Conservation (phyloP, 1,284 basidiomycete species). For the Mrakiaceae sp. region DNA sequence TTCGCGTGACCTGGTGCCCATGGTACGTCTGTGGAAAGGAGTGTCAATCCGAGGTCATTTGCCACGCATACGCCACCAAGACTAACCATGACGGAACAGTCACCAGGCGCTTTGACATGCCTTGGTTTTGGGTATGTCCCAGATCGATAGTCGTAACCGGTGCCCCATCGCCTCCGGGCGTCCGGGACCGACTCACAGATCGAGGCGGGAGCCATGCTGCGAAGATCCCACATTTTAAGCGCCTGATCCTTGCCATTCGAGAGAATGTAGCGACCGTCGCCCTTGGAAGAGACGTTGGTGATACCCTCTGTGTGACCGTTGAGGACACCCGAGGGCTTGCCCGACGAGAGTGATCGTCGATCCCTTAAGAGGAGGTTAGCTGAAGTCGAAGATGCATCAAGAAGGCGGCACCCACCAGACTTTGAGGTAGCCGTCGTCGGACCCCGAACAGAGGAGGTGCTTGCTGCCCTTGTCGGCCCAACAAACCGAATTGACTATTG, state of each 20-base stretch:
- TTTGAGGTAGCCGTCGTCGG: slow-evolving; percentile 88
- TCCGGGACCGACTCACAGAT: slow-evolving; percentile 52
- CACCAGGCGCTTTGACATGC: slow-evolving; percentile 57
- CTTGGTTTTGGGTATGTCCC: slow-evolving; percentile 55
- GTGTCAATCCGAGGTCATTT: not conserved
- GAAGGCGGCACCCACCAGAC: slow-evolving; percentile 59
- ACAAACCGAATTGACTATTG: slow-evolving; percentile 75
- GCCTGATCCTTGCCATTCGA: slow-evolving; percentile 98
- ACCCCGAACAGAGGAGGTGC: slow-evolving; percentile 86
- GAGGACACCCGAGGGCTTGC: slow-evolving; percentile 79
- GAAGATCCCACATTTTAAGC: slow-evolving; percentile 83
- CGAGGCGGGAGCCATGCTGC: slow-evolving; percentile 70
- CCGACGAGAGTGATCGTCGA: slow-evolving; percentile 68
- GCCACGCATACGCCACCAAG: not conserved
- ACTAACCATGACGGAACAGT: slow-evolving; percentile 74
- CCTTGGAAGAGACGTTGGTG: slow-evolving; percentile 71
- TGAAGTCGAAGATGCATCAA: not conserved
- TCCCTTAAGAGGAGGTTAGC: slow-evolving; percentile 48
- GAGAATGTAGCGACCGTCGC: slow-evolving; percentile 88
- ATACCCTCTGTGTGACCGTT: slow-evolving; percentile 93
- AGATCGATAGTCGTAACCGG: slow-evolving; percentile 37
- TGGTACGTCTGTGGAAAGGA: slow-evolving; percentile 48
- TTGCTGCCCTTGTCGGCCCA: slow-evolving; percentile 87
- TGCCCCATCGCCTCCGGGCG: slow-evolving; percentile 45
- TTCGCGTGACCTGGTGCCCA: slow-evolving; percentile 83